phyloP scores from a whole-genome alignment of 2,329 filamentous ascomycete species.

The Diaporthe sp. region DNA sequence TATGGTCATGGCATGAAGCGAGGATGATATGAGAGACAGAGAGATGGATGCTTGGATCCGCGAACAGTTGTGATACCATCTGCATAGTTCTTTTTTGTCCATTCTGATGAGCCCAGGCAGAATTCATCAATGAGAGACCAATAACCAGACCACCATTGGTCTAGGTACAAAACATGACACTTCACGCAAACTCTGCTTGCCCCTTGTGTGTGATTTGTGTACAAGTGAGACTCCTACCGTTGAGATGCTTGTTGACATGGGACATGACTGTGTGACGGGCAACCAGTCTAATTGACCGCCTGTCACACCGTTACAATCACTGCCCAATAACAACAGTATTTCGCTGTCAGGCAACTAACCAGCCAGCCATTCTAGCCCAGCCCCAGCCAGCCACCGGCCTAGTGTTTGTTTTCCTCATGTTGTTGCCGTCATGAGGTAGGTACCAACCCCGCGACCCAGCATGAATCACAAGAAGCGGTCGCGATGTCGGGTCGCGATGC shows the following conservation, averaged over 20 bases:
- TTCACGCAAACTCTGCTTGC: neutral
- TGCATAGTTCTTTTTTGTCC: slow-evolving; percentile 24
- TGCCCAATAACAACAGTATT: slow-evolving; percentile 4
- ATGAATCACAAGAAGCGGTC: slow-evolving; percentile 33
- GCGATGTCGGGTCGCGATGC: slow-evolving; percentile 23
- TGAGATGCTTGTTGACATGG: slow-evolving; percentile 17
- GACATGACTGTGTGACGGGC: slow-evolving; percentile 13
- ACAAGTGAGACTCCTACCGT: neutral
- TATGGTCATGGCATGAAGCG: slow-evolving; percentile 7
- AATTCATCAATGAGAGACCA: slow-evolving; percentile 32
- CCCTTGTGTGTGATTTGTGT: neutral
- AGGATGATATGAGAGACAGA: slow-evolving; percentile 3
- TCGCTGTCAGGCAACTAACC: slow-evolving; percentile 3
- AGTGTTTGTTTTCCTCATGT: neutral
- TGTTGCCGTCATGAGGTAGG: neutral
- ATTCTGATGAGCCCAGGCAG: slow-evolving; percentile 25
- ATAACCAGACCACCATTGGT: slow-evolving; percentile 23
- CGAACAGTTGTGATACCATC: slow-evolving; percentile 28
- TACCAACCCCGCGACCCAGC: slow-evolving; percentile 8
- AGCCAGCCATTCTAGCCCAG: neutral
- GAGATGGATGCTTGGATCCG: slow-evolving; percentile 19
- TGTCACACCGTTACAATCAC: slow-evolving; percentile 28
- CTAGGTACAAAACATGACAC: neutral
- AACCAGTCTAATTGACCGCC: slow-evolving; percentile 20
- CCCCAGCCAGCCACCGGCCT: slow-evolving; percentile 7